Conservation (phyloP, 306 rosid genomes). For the Corylus americana region DNA sequence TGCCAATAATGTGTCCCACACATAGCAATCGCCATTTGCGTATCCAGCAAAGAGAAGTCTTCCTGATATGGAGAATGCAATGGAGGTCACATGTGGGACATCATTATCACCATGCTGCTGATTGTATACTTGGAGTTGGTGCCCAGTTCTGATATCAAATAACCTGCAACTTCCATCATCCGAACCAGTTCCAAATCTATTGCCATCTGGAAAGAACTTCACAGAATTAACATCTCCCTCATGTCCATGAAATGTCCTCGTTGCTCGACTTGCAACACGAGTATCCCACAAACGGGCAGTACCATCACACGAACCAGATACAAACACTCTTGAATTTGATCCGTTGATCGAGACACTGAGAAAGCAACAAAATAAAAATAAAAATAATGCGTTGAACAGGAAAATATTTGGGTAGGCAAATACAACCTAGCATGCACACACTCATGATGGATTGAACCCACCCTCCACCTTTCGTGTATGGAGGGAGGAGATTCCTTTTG, state of each 20-base stretch:
- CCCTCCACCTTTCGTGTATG: neutral
- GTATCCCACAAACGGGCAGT: conserved; percentile 98
- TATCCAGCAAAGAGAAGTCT: conserved; percentile 94
- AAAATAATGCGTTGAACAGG: conserved; percentile 12
- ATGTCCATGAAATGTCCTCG: conserved; percentile 83
- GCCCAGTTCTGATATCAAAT: conserved; percentile 93
- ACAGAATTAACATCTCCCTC: conserved; percentile 84
- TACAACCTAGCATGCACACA: neutral
- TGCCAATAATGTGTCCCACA: conserved; percentile 93
- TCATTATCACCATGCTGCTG: conserved; percentile 66
- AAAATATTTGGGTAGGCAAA: conserved; percentile 10
- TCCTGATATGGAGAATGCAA: conserved; percentile 94
- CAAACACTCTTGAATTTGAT: conserved; percentile 74
- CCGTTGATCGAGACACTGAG: conserved; percentile 85
- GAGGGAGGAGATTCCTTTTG: neutral
- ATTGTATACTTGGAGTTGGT: conserved; percentile 81
- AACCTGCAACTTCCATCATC: conserved; percentile 93
- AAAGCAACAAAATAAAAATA: conserved; percentile 9
- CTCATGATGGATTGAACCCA: neutral
- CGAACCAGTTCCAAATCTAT: conserved; percentile 98
- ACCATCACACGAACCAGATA: conserved; percentile 94
- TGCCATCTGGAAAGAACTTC: conserved; percentile 94
- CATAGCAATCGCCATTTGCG: conserved; percentile 77
- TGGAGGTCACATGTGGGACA: conserved; percentile 64
- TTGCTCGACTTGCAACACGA: conserved; percentile 98